Conservation (phyloP, 805 yeast species). For the Ogataea methylovora region DNA sequence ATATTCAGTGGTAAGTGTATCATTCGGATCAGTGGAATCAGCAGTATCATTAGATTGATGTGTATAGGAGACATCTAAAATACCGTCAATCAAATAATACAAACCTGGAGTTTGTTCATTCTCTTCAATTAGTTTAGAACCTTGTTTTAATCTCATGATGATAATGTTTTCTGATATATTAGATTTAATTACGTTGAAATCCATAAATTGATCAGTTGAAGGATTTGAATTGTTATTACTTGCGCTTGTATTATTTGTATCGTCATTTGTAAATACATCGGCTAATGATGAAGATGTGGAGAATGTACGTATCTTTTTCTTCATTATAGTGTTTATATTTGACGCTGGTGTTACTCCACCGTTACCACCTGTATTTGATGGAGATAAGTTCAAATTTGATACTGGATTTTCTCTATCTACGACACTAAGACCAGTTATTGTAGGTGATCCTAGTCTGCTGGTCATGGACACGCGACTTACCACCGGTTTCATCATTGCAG, state of each 20-base stretch:
- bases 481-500: neutral
- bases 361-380: too few species aligned
- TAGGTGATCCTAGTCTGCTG: slow-evolving; percentile 10
- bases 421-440: slow-evolving; percentile 11
- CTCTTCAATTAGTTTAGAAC: slow-evolving; percentile 52
- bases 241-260: too few species aligned
- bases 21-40: neutral
- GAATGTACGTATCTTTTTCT: too few species aligned
- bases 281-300: too few species aligned
- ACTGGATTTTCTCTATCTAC: slow-evolving; percentile 3
- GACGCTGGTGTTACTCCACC: too few species aligned
- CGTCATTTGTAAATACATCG: too few species aligned
- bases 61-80: slow-evolving; percentile 52
- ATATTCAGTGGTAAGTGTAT: slow-evolving; percentile 24
- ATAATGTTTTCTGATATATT: slow-evolving; percentile 54
- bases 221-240: too few species aligned
- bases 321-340: too few species aligned
- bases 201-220: too few species aligned
- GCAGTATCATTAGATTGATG: slow-evolving; percentile 19
- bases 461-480: neutral
- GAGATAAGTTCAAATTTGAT: neutral
- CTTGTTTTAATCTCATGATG: slow-evolving; percentile 44
- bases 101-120: slow-evolving; percentile 66
- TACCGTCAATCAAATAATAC: slow-evolving; percentile 74
- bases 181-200: too few species aligned